Percentiles rank a stretch among this genome's conserved stretches.
phyloP scores from a whole-genome alignment of 805 yeast genomes.

The Wickerhamomyces ciferrii region DNA sequence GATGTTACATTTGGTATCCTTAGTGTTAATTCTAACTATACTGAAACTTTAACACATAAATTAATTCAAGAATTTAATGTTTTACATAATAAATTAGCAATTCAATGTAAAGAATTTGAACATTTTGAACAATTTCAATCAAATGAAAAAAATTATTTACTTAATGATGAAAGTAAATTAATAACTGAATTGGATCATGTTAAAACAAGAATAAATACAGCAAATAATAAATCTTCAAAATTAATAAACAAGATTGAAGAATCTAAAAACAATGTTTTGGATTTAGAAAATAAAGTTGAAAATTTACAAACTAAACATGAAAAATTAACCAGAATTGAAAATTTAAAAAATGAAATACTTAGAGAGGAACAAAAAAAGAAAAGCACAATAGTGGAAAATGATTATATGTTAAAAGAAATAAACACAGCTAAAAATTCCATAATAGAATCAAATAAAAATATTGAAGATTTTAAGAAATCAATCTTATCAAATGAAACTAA shows the following conservation, averaged over 20 bases:
- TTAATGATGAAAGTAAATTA: conserved; percentile 40
- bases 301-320: conserved; percentile 19
- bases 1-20: conserved; percentile 51
- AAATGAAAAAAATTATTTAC: conserved; percentile 36
- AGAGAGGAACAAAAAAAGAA: conserved; percentile 37
- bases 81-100: conserved; percentile 36
- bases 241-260: conserved; percentile 20
- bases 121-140: conserved; percentile 33
- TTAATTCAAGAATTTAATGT: conserved; percentile 51
- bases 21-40: conserved; percentile 30
- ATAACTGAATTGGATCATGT: conserved; percentile 38
- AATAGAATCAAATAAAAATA: conserved; percentile 33
- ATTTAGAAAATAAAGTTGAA: conserved; percentile 24
- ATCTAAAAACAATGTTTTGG: conserved; percentile 19
- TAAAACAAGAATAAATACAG: conserved; percentile 25
- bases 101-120: conserved; percentile 43
- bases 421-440: conserved; percentile 46
- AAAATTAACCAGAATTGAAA: conserved; percentile 28
- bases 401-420: conserved; percentile 58
- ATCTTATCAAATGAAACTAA: conserved; percentile 8
- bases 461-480: conserved; percentile 14
- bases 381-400: conserved; percentile 50
- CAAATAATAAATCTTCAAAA: conserved; percentile 25
- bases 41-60: conserved; percentile 55
- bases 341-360: conserved; percentile 40